Evolutionary conservation across 2,329 filamentous ascomycete species (phyloP), one percentile per base, ranked within the genome.

Genomic region (Amesomyces nigricolor): DNA sequence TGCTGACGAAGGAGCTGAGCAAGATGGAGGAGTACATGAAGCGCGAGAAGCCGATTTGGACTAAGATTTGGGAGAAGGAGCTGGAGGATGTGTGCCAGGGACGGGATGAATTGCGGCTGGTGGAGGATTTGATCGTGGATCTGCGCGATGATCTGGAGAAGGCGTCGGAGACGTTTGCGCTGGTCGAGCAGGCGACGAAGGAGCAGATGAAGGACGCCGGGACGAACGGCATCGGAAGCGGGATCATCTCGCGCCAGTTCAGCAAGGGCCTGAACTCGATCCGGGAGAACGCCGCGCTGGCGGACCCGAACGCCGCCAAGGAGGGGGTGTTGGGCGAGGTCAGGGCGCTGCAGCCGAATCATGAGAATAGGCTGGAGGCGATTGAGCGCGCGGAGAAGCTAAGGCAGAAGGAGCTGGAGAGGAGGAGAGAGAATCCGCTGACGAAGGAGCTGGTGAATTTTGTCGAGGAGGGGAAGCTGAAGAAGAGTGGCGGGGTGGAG

Each of bases 61-160:
- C 91, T 53, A 96, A 96, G 81, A 95, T 97, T 61, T 99, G 94
- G 94, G 92, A 97, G 80, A 91, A 95, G 73, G 91, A 97, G 71
- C 78, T 99, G 45, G 90, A 97, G 71, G 86, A 92, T 51, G 92
- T 99, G 2, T 97, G 94, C 73, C 91, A 95, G 69, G 94, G 96
- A 67, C 85, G 91, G 62, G 92, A 97, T 67, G 86, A 96, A 71
- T 82, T 99, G 63, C 94, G 91, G 48, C 88, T 97, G 78, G 92
- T 96, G 77, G 94, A 99, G 74, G 94, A 97, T 65, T 81, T 99
- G 60, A 87, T 92, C 61, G 84, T 91, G 44, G 94, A 99, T 74
- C 74, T 99, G 60, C 85, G 94, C 66, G 91, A 96, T 67, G 94
- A 99, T 73, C 77, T 99, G 46, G 91, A 97, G 69, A 96, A 97